Evolutionary conservation across 768 basidiomycete species (phyloP), one percentile per base, ranked within the genome.

Genomic region (Trametes maxima): DNA sequence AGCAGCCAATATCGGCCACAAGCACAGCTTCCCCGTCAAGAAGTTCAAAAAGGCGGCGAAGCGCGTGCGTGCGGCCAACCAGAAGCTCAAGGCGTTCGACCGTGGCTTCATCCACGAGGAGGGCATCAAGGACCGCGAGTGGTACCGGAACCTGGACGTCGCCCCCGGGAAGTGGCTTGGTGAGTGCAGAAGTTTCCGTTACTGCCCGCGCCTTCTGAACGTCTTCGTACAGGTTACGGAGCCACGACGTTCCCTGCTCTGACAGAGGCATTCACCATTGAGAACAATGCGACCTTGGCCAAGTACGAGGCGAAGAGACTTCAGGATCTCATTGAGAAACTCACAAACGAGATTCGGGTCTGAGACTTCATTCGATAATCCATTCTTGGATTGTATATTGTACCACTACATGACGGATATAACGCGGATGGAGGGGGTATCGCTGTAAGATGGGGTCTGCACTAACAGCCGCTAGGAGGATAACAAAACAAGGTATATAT

Each of bases 151-250:
- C 74, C 80, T 94, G 16, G 93, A 83, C 49, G 90, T 94, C 44
- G 92, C 94, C 2, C 94, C 94, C 33, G 94, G 93, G 40, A 87
- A 91, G 72, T 88, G 88, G 85, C 84, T 89, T 42, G 88, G 89
- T 90, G 65, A 66, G 81, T 74, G n/a, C 36, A 24, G 25, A 16
- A 24, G 52, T 39, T 17, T 13, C 51, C 25, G 3, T 13, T 21
- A 12, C 28, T 28, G n/a, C 19, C 7, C 51, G 4, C n/a, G 22
- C 11, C 25, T 35, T 47, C 47, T 59, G 21, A 42, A 8, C 44
- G 14, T 39, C 11, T 33, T 22, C n/a, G 53, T 33, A 33, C 67
- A 90, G 89, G 90, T 5, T 92, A 92, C 67, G 92, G 92, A 6
- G 90, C 92, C 2, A 94, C 92, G 0, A 92, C 92, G 0, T 79